These are phyloP conservation scores for Fusarium tricinctum DNA, from an alignment of 2,329 filamentous ascomycete species.

Conservation along the genomic window DNA sequence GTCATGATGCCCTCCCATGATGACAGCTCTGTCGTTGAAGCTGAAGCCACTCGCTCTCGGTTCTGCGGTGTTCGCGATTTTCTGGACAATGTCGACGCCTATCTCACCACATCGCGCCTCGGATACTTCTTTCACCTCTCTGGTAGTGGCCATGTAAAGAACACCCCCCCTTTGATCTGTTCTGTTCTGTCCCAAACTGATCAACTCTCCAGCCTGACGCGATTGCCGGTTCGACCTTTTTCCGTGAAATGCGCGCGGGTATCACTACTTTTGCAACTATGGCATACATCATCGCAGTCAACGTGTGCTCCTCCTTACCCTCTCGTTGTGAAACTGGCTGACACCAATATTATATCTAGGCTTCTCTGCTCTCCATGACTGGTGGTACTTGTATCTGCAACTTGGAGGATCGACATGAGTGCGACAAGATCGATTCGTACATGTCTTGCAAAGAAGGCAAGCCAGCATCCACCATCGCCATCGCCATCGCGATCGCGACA, in stretches of 20 bases:
- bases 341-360: slow-evolving; percentile 65
- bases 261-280: slow-evolving; percentile 85
- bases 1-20: slow-evolving; percentile 28
- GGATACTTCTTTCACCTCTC: slow-evolving; percentile 76
- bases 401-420: slow-evolving; percentile 59
- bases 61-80: slow-evolving; percentile 55
- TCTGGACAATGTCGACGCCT: slow-evolving; percentile 55
- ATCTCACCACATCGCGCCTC: slow-evolving; percentile 60
- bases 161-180: too few relatives aligned
- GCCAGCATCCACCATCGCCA: slow-evolving; percentile 16
- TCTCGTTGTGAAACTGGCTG: background rate
- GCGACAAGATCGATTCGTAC: slow-evolving; percentile 62
- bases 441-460: slow-evolving; percentile 63
- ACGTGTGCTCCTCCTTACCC: slow-evolving; percentile 58
- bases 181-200: background rate
- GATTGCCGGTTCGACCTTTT: slow-evolving; percentile 77
- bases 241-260: slow-evolving; percentile 83
- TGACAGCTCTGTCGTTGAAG: background rate
- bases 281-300: slow-evolving; percentile 87
- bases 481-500: accelerated
- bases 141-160: slow-evolving; percentile 75
- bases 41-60: slow-evolving; percentile 43
- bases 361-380: slow-evolving; percentile 78
- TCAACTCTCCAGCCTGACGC: slow-evolving; percentile 68
- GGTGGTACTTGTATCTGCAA: slow-evolving; percentile 83